These are phyloP conservation scores for Aspergillus saccharolyticus DNA, from an alignment of 495 filamentous ascomycete species.

Conservation along the genomic window DNA sequence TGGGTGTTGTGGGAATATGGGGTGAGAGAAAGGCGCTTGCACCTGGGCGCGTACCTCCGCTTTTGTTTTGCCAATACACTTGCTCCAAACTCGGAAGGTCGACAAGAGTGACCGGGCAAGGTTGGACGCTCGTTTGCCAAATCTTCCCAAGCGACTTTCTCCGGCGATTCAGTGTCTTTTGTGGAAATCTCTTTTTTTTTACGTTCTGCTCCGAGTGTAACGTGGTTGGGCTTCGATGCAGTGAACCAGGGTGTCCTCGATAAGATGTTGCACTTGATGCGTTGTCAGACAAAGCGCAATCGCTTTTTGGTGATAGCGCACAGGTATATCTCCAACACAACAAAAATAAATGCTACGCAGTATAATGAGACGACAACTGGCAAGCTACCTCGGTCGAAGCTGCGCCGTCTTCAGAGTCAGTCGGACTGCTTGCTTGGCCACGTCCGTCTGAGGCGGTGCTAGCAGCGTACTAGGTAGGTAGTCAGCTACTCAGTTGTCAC, in stretches of 20 bases:
- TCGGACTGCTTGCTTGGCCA: conserved; percentile 23
- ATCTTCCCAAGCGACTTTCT: conserved; percentile 24
- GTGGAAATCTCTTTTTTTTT: conserved; percentile 30
- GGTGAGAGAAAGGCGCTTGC: conserved; percentile 20
- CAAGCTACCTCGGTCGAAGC: conserved; percentile 23
- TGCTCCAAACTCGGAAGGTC: conserved; percentile 16
- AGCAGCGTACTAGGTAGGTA: no score
- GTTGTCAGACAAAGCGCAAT: conserved; percentile 39
- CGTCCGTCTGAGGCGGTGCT: conserved; percentile 29
- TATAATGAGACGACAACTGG: conserved; percentile 28
- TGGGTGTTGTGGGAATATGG: no score
- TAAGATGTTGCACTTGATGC: conserved; percentile 37
- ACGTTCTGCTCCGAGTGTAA: conserved; percentile 39
- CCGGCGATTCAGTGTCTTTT: conserved; percentile 37
- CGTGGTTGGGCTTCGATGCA: conserved; percentile 52
- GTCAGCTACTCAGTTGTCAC: conserved; percentile 10
- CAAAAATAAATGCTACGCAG: conserved; percentile 22
- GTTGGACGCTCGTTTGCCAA: conserved; percentile 24
- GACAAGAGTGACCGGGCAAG: conserved; percentile 14
- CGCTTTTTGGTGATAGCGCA: conserved; percentile 28
- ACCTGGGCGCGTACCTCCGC: conserved; percentile 34
- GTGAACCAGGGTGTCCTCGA: conserved; percentile 35
- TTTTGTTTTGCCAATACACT: conserved; percentile 19
- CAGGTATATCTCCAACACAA: conserved; percentile 18
- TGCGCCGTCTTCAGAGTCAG: conserved; percentile 9